These are phyloP conservation scores for Ulvella scutata DNA, from an alignment of 139 green algal genomes.

Conservation along the genomic window DNA sequence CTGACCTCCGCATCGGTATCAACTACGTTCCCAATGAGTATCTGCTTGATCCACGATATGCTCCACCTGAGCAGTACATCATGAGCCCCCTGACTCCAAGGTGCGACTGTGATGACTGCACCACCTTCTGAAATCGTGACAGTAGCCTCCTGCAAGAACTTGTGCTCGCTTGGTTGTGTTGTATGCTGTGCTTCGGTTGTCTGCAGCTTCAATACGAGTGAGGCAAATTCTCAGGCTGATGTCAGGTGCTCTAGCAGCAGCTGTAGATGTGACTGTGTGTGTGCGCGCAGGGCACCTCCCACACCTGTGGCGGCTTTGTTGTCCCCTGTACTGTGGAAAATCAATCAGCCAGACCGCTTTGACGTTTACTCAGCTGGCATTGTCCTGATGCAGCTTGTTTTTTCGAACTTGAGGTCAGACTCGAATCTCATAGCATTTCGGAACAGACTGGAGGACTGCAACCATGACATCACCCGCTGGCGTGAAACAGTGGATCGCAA, in stretches of 20 bases:
- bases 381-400: slow-evolving; percentile 58
- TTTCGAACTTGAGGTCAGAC: slow-evolving; percentile 53
- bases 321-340: slow-evolving; percentile 69
- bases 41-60: slow-evolving; percentile 79
- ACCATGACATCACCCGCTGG: slow-evolving; percentile 32
- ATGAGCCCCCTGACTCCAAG: slow-evolving; percentile 46
- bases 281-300: slow-evolving; percentile 15
- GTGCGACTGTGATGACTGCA: not conserved
- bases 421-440: slow-evolving; percentile 56
- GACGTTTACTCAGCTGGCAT: slow-evolving; percentile 71
- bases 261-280: not conserved
- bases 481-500: slow-evolving; percentile 25
- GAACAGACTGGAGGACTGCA: slow-evolving; percentile 17
- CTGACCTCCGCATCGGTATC: slow-evolving; percentile 76
- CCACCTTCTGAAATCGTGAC: not conserved
- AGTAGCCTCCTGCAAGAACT: too few species aligned
- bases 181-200: too few species aligned
- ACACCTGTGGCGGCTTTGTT: slow-evolving; percentile 43
- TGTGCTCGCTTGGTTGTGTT: too few species aligned
- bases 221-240: slow-evolving; percentile 22
- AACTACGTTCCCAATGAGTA: slow-evolving; percentile 91
- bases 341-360: slow-evolving; percentile 75
- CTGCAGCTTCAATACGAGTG: not conserved
- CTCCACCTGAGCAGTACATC: slow-evolving; percentile 84
- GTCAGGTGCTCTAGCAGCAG: slow-evolving; percentile 1